Evolutionary conservation across 768 basidiomycete genomes (phyloP), one percentile per base, ranked within the genome.

Genomic region (Hydnomerulius pinastri): DNA sequence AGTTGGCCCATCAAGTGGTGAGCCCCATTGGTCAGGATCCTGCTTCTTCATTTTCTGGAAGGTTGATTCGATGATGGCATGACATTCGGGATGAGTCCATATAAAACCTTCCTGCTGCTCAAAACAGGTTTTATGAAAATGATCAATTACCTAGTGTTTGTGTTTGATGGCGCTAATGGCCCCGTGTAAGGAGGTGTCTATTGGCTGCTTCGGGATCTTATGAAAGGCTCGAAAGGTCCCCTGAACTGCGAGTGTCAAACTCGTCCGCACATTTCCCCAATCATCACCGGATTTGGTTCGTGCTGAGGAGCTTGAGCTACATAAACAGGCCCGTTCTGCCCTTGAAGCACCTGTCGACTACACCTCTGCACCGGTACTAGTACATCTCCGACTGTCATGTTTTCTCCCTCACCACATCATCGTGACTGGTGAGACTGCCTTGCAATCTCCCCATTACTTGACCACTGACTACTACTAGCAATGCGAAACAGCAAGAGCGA

Each of bases 401-500:
- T 67, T 43, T 58, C 50, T 24, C 20, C 13, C 30, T 67, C 66
- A 17, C 47, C 46, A 3, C 66, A 68, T 43, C 63, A 58, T 25
- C 57, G 47, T 12, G 68, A 66, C 40, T 68, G 68, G 67, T 70
- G 44, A 64, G 68, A 23, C 5, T 15, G 6, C 18, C 12, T 2
- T 4, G 24, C n/a, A 30, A 20, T n/a, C 27, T 51, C 18, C 3
- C 5, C n/a, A n/a, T 10, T 4, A 4, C 40, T 51, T 6, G 6
- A 17, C 32, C 20, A 10, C 44, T 55, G 18, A 48, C 43, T 17
- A 6, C 7, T 1, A 43, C 6, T 48, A 75, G 74, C 35, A 54
- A 55, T 35, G 55, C 61, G 18, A 76, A 76, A 53, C 72, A 67
- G 24, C 61, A 60, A 20, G 64, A 71, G 42, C 63, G 68, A 3